Evolutionary conservation across 1,284 basidiomycete species (phyloP).

Genomic region (Jaminaea rosea): DNA sequence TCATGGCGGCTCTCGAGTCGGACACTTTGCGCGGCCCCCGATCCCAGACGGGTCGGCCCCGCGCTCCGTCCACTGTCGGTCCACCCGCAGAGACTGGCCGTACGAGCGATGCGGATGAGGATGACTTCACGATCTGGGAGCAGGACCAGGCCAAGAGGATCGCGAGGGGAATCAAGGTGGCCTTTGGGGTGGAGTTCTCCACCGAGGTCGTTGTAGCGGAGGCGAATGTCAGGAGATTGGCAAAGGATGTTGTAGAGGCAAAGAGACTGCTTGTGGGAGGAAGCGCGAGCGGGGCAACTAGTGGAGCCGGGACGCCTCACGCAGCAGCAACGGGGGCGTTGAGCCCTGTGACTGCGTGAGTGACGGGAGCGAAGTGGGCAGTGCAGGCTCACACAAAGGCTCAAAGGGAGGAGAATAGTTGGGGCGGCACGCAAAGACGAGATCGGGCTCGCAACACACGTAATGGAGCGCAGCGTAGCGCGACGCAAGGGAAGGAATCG

Average conservation of each 20-base stretch:
- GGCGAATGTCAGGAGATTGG: slow-evolving; percentile 73
- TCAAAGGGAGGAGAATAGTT: too few relatives aligned
- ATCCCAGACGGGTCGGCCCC: slow-evolving; percentile 47
- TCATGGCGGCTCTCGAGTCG: slow-evolving; percentile 74
- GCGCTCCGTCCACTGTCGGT: not conserved
- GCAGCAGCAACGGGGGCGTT: not conserved
- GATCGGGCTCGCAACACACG: too few relatives aligned
- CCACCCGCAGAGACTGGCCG: not conserved
- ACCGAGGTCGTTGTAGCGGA: slow-evolving; percentile 85
- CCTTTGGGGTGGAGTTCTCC: slow-evolving; percentile 77
- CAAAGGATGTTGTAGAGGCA: slow-evolving; percentile 67
- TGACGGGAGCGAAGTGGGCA: too few relatives aligned
- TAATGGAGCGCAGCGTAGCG: too few relatives aligned
- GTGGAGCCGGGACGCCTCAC: slow-evolving; percentile 1
- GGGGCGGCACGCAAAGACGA: too few relatives aligned
- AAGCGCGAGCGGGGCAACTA: too few relatives aligned
- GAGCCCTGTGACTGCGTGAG: too few relatives aligned
- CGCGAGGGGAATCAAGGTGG: slow-evolving; percentile 63
- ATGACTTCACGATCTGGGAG: slow-evolving; percentile 92
- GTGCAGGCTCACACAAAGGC: too few relatives aligned
- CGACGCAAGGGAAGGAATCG: too few relatives aligned
- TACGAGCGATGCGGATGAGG: slow-evolving; percentile 55
- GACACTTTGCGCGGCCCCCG: slow-evolving; percentile 71
- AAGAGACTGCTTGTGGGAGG: slow-evolving; percentile 62
- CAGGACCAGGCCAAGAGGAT: slow-evolving; percentile 80